These are phyloP conservation scores for Leptodermis oblonga DNA, from an alignment of 257 asterid genomes.

Conservation along the genomic window DNA sequence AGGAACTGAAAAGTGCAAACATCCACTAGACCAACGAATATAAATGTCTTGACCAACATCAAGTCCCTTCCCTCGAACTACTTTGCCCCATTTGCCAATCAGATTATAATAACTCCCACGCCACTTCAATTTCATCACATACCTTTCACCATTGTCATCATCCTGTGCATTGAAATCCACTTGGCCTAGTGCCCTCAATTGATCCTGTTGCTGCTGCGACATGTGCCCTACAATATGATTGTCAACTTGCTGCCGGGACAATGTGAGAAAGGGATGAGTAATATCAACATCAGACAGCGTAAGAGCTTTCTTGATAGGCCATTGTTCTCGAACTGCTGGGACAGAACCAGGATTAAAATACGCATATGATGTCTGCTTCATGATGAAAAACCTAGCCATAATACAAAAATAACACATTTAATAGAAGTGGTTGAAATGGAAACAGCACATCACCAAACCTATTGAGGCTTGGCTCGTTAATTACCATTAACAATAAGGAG, in stretches of 20 bases:
- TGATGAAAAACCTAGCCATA: conserved; percentile 25
- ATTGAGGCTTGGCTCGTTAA: background rate
- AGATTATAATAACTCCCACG: conserved; percentile 79
- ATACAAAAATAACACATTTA: background rate
- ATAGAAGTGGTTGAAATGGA: background rate
- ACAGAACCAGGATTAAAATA: conserved; percentile 35
- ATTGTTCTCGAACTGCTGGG: conserved; percentile 49
- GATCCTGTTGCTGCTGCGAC: conserved; percentile 63
- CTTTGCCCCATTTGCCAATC: conserved; percentile 80
- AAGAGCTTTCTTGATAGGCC: conserved; percentile 76
- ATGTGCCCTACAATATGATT: conserved; percentile 53
- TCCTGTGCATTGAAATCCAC: conserved; percentile 64
- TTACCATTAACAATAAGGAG: background rate
- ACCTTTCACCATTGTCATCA: conserved; percentile 68
- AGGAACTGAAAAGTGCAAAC: conserved; percentile 80
- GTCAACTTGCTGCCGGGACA: conserved; percentile 82
- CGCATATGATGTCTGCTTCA: conserved; percentile 65
- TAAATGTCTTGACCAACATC: conserved; percentile 78
- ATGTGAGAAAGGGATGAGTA: conserved; percentile 76
- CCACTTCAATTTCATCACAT: conserved; percentile 71
- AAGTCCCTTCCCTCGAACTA: conserved; percentile 70
- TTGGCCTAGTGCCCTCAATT: conserved; percentile 53
- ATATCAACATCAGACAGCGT: conserved; percentile 76
- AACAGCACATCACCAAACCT: background rate
- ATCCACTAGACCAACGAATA: conserved; percentile 60